Percentiles rank a stretch among this genome's conserved stretches.
phyloP scores from a whole-genome alignment of 306 rosid species.

The Citrullus amarus region DNA sequence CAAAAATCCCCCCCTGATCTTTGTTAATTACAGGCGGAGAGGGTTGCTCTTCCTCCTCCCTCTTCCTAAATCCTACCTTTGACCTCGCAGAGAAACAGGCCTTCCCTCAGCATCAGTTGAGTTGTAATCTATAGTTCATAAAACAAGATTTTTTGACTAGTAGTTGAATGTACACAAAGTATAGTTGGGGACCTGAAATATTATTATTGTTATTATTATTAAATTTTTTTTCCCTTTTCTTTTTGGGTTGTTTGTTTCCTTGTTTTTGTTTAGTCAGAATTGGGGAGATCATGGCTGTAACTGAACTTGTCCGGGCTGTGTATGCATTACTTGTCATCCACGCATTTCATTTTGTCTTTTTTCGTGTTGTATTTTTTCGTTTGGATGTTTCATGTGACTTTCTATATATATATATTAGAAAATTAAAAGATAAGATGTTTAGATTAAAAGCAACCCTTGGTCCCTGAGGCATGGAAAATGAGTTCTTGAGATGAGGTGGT shows the following conservation, averaged over 20 bases:
- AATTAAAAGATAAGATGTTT: no score
- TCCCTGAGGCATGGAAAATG: no score
- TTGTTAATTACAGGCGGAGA: constrained; percentile 4
- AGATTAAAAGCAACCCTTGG: no score
- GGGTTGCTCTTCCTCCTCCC: background rate
- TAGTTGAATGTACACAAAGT: constrained; percentile 12
- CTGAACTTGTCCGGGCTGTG: background rate
- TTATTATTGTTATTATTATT: constrained; percentile 1
- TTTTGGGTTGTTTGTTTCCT: background rate
- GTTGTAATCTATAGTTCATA: constrained; percentile 9
- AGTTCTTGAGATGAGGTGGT: no score
- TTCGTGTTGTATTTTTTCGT: background rate
- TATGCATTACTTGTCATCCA: background rate
- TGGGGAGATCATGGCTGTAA: background rate
- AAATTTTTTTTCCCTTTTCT: background rate
- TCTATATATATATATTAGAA: no score
- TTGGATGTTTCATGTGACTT: no score
- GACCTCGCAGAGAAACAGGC: constrained; percentile 3
- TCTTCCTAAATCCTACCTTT: background rate
- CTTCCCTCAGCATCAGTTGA: constrained; percentile 14
- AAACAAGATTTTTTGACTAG: background rate
- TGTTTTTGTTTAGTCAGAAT: constrained; percentile 1
- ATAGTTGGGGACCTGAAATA: constrained; percentile 12
- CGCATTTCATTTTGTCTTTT: background rate
- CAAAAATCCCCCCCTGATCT: constrained; percentile 1